Conservation (phyloP, 345 rosid species). For the Bretschneidera sinensis region DNA sequence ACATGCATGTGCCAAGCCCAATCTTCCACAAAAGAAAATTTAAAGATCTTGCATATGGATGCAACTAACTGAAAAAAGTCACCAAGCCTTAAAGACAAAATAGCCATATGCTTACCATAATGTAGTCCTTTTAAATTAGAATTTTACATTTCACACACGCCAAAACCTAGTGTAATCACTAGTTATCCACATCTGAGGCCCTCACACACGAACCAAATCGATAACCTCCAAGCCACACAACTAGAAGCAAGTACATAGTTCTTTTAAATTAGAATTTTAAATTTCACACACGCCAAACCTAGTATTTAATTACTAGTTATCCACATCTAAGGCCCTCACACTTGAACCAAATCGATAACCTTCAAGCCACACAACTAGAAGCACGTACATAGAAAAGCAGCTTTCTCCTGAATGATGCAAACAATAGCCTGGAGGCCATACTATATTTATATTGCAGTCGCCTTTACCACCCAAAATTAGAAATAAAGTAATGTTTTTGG, state of each 20-base stretch:
- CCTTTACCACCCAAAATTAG: constrained; percentile 17
- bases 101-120: constrained; percentile 10
- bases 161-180: constrained; percentile 7
- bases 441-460: constrained; percentile 10
- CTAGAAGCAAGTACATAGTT: no score
- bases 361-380: constrained; percentile 17
- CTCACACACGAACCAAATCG: constrained; percentile 19
- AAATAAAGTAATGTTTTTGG: constrained; percentile 17
- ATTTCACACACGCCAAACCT: constrained; percentile 12
- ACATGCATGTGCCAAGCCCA: no score
- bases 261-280: constrained; percentile 17
- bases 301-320: constrained; percentile 12
- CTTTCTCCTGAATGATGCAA: constrained; percentile 27
- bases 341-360: constrained; percentile 23
- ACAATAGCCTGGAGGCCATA: constrained; percentile 24
- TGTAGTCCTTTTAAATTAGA: constrained; percentile 12
- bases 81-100: constrained; percentile 3
- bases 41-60: constrained; percentile 11
- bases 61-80: constrained; percentile 13
- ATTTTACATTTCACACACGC: constrained; percentile 14
- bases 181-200: constrained; percentile 16
- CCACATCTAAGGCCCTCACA: constrained; percentile 16
- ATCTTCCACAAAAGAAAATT: neutral
- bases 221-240: no score
- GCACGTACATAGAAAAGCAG: constrained; percentile 18